Conservation (phyloP, 345 rosid species). For the Linum tenue region DNA sequence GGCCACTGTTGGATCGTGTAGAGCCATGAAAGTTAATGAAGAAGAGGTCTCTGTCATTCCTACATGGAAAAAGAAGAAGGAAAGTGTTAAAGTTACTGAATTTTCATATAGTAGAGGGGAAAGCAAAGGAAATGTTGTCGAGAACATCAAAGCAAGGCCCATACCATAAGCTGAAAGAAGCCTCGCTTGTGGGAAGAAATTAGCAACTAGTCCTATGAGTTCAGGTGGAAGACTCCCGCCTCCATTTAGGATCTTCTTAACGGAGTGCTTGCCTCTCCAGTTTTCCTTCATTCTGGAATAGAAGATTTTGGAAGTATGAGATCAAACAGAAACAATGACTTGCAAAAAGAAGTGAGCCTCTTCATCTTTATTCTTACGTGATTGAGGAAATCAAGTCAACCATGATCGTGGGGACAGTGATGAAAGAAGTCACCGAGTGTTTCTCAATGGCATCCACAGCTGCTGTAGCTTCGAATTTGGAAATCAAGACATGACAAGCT, state of each 20-base stretch:
- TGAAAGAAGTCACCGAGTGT: conserved; percentile 60
- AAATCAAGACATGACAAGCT: conserved; percentile 61
- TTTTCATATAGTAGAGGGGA: background rate
- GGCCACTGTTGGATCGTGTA: conserved; percentile 31
- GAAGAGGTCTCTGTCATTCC: conserved; percentile 93
- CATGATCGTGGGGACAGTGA: conserved; percentile 76
- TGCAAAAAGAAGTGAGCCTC: background rate
- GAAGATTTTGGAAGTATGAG: background rate
- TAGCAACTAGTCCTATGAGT: conserved; percentile 37
- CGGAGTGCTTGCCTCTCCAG: conserved; percentile 30
- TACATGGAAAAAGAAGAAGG: conserved; percentile 14
- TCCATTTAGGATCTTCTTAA: conserved; percentile 72
- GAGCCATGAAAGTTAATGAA: conserved; percentile 62
- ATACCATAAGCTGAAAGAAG: conserved; percentile 71
- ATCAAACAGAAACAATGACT: background rate
- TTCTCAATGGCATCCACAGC: conserved; percentile 49
- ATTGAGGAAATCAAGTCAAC: conserved; percentile 45
- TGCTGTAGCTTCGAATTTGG: conserved; percentile 57
- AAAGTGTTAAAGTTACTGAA: conserved; percentile 2
- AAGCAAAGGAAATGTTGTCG: background rate
- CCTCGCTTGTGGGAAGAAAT: conserved; percentile 52
- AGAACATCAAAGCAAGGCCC: conserved; percentile 2
- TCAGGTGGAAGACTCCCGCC: conserved; percentile 62
- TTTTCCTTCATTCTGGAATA: conserved; percentile 34
- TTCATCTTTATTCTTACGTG: conserved; percentile 30